Base-by-base conservation (phyloP, 164 flowering plant genomes). In the Santalum album region DNA sequence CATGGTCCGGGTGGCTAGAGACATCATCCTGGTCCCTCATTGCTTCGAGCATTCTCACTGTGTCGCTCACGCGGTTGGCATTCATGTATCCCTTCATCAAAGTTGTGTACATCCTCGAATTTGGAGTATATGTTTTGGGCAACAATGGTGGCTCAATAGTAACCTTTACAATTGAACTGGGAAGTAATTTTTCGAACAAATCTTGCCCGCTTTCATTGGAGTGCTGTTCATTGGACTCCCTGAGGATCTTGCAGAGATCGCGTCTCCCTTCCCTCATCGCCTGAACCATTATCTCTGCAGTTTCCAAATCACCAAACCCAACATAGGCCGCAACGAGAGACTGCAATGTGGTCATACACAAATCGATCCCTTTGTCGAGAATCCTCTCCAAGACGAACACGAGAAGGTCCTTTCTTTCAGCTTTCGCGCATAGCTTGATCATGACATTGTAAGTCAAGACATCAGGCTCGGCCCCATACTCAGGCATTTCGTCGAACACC, bases 81-180 rank as follows among this genome's bases (percentile, higher is more conserved):
- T 77, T 76, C 99, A 85, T 89, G 64, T 92, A 92, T 47, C 99
- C 99, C 63, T 92, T 92, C 99, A 92, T 89, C 48, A 92, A 62
- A 2, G 95, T 92, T 0, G 99, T 92, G 69, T 89, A 92, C 6
- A 89, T 82, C 61, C 99, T 83, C 10, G 95, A 64, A 51, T 87
- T 67, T 1, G 97, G 96, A 18, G 67, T 19, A 43, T 59, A 80
- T 1, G 52, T 50, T 55, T 79, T 78, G 0, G 84, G 78, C 49
- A 87, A 65, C 70, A 83, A 65, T 21, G 86, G 87, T 12, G 90
- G 80, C 25, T 80, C 91, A 45, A 20, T 14, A 21, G 44, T 21
- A 19, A 40, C 62, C 20, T 47, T 40, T 15, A 50, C 27, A 46
- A 58, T 38, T n/a, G 70, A 72, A 65, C 71, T 78, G 2, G 84